These are phyloP conservation scores for Wickerhamomyces xylosicus DNA, from an alignment of 805 yeast genomes.

Conservation along the genomic window DNA sequence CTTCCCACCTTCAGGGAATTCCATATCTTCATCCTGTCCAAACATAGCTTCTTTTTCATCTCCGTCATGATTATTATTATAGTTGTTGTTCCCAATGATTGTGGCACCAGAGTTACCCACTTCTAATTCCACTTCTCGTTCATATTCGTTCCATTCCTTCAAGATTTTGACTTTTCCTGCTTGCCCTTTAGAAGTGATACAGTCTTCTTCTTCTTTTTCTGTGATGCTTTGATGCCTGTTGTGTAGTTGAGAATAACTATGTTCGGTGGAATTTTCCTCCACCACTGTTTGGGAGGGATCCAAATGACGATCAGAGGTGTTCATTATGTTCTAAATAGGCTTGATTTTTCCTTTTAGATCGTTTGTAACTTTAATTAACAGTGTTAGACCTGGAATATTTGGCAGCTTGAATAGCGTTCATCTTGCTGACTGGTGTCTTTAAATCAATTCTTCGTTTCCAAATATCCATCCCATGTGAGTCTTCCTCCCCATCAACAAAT, in stretches of 20 bases:
- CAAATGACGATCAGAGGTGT: no score
- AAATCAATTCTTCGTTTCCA: no score
- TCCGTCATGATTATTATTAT: neutral
- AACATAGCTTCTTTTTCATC: slow-evolving; percentile 2
- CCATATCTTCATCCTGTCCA: slow-evolving; percentile 17
- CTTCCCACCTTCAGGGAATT: slow-evolving; percentile 51
- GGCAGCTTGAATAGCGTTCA: no score
- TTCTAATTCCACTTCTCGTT: neutral
- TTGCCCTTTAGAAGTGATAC: neutral
- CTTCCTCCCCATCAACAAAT: no score
- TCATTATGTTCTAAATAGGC: no score
- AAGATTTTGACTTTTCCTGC: neutral
- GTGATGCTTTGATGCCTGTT: neutral
- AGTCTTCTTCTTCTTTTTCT: neutral
- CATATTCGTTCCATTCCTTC: neutral
- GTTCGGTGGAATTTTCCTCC: neutral
- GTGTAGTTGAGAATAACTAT: neutral
- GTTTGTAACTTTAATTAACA: no score
- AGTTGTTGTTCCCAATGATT: slow-evolving; percentile 1
- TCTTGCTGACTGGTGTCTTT: no score
- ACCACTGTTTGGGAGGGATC: neutral
- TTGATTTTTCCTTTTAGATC: no score
- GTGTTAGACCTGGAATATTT: no score
- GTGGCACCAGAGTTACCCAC: neutral
- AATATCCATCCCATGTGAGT: no score